Evolutionary conservation across 768 basidiomycete genomes (phyloP).

Genomic region (Tricholoma saponaceum): DNA sequence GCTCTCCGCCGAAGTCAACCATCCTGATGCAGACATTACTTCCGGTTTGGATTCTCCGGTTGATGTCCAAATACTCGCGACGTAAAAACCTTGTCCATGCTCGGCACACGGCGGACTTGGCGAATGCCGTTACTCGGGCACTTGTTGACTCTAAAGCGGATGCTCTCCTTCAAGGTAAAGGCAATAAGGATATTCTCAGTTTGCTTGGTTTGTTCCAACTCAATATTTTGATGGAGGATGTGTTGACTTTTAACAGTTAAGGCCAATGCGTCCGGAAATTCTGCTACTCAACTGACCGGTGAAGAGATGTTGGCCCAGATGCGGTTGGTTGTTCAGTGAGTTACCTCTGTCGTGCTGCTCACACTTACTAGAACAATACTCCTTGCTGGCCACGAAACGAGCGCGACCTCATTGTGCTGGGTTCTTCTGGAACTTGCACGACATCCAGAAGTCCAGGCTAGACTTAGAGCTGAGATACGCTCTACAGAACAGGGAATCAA

Average conservation of each 20-base stretch:
- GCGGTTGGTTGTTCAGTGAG: constrained; percentile 19
- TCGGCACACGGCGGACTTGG: constrained; percentile 39
- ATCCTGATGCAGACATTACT: constrained; percentile 48
- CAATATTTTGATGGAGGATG: neutral
- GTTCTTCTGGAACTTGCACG: constrained; percentile 58
- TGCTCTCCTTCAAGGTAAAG: constrained; percentile 43
- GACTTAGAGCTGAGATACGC: constrained; percentile 59
- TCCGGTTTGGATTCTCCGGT: constrained; percentile 41
- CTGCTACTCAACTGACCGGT: constrained; percentile 28
- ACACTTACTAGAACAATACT: constrained; percentile 33
- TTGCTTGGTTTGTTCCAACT: constrained; percentile 43
- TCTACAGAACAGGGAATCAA: constrained; percentile 27
- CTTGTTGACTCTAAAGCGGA: constrained; percentile 46
- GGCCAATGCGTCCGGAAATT: constrained; percentile 39
- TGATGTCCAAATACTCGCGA: constrained; percentile 44
- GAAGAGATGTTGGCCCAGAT: constrained; percentile 40
- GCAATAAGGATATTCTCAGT: constrained; percentile 51
- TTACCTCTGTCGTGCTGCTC: neutral
- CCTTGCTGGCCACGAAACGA: constrained; percentile 57
- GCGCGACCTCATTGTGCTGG: constrained; percentile 56
- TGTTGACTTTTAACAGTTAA: constrained; percentile 27
- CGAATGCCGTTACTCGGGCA: constrained; percentile 40
- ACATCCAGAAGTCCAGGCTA: constrained; percentile 52
- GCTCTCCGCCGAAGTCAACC: constrained; percentile 38
- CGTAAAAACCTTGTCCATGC: constrained; percentile 42